Evolutionary conservation across 2,329 filamentous ascomycete species (phyloP).

Genomic region (Botrytis hyacinthi): DNA sequence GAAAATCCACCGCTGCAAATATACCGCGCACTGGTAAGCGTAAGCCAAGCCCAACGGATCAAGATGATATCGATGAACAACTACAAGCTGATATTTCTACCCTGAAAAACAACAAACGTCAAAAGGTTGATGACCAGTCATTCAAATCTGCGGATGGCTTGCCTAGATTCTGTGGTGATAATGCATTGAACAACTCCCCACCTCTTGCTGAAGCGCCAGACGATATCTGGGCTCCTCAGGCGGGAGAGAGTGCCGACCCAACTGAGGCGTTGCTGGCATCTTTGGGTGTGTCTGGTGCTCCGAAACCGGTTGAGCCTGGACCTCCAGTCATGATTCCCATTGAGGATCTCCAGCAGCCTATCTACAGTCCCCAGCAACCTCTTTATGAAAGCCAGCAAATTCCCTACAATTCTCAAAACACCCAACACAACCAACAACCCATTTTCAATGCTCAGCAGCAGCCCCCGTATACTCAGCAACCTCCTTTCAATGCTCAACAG

Average conservation of each 20-base stretch:
- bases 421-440: constrained; percentile 13
- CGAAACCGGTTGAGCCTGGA: constrained; percentile 37
- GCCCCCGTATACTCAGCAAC: constrained; percentile 31
- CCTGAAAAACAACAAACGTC: constrained; percentile 32
- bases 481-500: constrained; percentile 34
- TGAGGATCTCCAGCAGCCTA: constrained; percentile 10
- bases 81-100: constrained; percentile 21
- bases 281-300: constrained; percentile 39
- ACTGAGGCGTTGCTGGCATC: constrained; percentile 39
- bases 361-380: constrained; percentile 9
- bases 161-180: constrained; percentile 16
- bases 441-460: constrained; percentile 31
- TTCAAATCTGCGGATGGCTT: not conserved
- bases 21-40: constrained; percentile 32
- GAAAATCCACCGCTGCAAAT: not conserved
- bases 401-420: constrained; percentile 12
- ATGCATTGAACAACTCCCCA: constrained; percentile 26
- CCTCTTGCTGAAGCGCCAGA: constrained; percentile 30
- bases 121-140: constrained; percentile 28
- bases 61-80: constrained; percentile 27
- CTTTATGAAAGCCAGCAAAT: constrained; percentile 7
- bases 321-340: constrained; percentile 22
- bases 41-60: constrained; percentile 24
- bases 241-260: constrained; percentile 36
- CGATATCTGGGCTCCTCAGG: constrained; percentile 38